Conservation (phyloP, 148 eudicot genomes). For the Persicaria tinctoria region DNA sequence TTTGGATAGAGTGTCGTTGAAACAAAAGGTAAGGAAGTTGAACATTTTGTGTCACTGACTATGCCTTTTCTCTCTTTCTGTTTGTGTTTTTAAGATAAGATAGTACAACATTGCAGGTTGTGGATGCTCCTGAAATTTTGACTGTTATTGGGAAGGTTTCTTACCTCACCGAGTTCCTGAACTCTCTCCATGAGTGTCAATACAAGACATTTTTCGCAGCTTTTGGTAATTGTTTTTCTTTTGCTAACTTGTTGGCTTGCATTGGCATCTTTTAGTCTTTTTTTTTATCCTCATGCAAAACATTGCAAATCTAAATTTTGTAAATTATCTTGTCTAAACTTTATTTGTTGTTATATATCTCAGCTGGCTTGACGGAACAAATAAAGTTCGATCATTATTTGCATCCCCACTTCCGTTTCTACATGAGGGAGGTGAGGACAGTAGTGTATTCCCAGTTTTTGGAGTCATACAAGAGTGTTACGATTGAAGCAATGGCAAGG, state of each 20-base stretch:
- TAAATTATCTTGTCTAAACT: background rate
- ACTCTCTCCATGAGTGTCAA: slow-evolving; percentile 88
- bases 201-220: slow-evolving; percentile 91
- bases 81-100: background rate
- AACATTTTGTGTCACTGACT: background rate
- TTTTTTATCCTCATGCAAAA: background rate
- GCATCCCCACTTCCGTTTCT: slow-evolving; percentile 86
- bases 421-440: slow-evolving; percentile 97
- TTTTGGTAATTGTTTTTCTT: slow-evolving; percentile 52
- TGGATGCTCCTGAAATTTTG: slow-evolving; percentile 98
- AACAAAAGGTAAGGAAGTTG: slow-evolving; percentile 62
- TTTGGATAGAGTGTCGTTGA: slow-evolving; percentile 88
- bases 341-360: background rate
- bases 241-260: background rate
- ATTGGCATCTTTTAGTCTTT: background rate
- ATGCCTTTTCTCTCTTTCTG: background rate
- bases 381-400: slow-evolving; percentile 87
- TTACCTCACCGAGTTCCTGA: slow-evolving; percentile 67
- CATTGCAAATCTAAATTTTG: background rate
- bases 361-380: slow-evolving; percentile 93
- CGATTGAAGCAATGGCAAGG: slow-evolving; percentile 96
- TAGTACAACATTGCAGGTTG: slow-evolving; percentile 50
- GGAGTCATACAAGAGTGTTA: slow-evolving; percentile 97
- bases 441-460: slow-evolving; percentile 94
- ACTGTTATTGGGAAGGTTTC: slow-evolving; percentile 91